Percentiles rank a stretch among this genome's conserved stretches.
Evolutionary conservation across 495 filamentous ascomycete genomes (phyloP).

Genomic region (Aspergillus panamensis): DNA sequence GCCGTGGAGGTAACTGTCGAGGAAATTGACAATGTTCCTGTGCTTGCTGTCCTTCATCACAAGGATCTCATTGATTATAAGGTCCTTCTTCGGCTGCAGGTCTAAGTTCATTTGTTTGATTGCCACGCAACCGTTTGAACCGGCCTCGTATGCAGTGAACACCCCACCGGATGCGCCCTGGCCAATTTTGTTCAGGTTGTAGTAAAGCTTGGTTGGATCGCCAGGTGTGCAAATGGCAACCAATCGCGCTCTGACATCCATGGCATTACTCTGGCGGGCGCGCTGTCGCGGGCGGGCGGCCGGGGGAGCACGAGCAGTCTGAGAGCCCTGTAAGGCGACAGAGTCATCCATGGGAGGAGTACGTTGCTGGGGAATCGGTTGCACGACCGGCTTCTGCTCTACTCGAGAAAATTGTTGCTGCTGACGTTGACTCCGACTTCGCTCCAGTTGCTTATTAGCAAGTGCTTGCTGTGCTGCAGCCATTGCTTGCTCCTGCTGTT

Average conservation of each 20-base stretch:
- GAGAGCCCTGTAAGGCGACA: constrained; percentile 46
- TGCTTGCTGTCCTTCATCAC: constrained; percentile 99
- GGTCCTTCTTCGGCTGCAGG: constrained; percentile 96
- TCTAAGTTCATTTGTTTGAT: constrained; percentile 99
- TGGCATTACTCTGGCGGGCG: constrained; percentile 64
- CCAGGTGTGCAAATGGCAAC: constrained; percentile 84
- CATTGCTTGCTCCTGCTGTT: constrained; percentile 80
- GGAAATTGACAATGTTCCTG: constrained; percentile 98
- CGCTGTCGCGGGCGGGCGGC: constrained; percentile 72
- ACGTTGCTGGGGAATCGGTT: constrained; percentile 23
- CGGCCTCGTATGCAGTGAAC: constrained; percentile 83
- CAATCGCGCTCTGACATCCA: constrained; percentile 79
- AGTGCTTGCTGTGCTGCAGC: constrained; percentile 68
- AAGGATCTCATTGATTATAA: constrained; percentile 98
- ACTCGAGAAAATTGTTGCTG: constrained; percentile 29
- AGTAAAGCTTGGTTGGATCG: constrained; percentile 84
- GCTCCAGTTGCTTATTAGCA: constrained; percentile 51
- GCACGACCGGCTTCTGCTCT: constrained; percentile 29
- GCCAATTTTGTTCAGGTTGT: constrained; percentile 89
- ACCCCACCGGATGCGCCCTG: constrained; percentile 97
- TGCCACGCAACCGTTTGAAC: constrained; percentile 81
- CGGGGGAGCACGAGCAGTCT: constrained; percentile 54
- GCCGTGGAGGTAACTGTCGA: constrained; percentile 86
- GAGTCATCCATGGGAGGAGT: constrained; percentile 25
- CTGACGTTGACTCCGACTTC: constrained; percentile 67